phyloP scores from a whole-genome alignment of 495 filamentous ascomycete genomes.

The Neurospora hispaniola region DNA sequence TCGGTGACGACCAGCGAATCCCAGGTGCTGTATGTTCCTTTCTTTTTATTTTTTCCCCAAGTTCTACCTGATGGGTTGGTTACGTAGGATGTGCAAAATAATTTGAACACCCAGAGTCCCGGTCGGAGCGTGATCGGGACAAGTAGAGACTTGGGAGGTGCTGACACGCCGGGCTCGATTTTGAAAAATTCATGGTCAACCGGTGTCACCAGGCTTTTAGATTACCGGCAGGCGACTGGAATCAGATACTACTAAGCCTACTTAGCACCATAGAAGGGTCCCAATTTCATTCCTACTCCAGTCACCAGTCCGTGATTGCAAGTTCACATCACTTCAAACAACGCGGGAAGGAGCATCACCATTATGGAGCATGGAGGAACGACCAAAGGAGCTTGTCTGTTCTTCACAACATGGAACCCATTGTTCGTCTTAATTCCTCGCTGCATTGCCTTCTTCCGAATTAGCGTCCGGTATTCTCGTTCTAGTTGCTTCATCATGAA shows the following conservation, averaged over 20 bases:
- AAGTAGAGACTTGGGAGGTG: background rate
- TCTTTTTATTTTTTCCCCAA: background rate
- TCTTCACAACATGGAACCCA: too few relatives aligned
- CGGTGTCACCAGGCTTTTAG: background rate
- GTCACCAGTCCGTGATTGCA: too few relatives aligned
- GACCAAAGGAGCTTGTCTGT: too few relatives aligned
- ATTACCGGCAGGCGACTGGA: too few relatives aligned
- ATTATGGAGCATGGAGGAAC: too few relatives aligned
- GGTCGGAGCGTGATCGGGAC: background rate
- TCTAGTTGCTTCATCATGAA: background rate
- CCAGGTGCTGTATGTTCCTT: slow-evolving; percentile 34
- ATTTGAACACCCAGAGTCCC: background rate
- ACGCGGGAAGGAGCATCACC: too few relatives aligned
- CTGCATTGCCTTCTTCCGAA: background rate
- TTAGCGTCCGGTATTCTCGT: background rate
- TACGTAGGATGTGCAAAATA: background rate
- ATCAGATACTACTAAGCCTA: too few relatives aligned
- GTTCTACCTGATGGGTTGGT: background rate
- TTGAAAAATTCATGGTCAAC: background rate
- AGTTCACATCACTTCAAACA: too few relatives aligned
- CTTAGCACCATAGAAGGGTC: too few relatives aligned
- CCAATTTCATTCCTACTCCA: too few relatives aligned
- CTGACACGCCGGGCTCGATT: background rate
- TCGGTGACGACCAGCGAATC: slow-evolving; percentile 32
- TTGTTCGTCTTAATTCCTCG: background rate